A percentile compares a stretch with the other conserved stretches of the same genome.
Conservation (phyloP, 352 stramenopile species). For the Phytophthora rubi region DNA sequence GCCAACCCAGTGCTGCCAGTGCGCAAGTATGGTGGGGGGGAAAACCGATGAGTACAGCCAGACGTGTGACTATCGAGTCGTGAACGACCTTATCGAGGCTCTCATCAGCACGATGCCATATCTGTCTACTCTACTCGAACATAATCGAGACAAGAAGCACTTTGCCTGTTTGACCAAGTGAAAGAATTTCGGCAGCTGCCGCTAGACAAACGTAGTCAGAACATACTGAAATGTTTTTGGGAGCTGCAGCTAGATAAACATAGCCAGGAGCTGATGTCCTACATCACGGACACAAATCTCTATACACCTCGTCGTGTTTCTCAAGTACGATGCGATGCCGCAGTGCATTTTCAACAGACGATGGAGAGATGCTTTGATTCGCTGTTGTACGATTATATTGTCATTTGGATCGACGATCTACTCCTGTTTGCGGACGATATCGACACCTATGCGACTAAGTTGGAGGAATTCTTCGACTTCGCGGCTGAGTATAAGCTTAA, state of each 20-base stretch:
- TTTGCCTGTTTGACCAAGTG: slow-evolving; percentile 10
- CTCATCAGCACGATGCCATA: background rate
- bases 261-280: slow-evolving; percentile 8
- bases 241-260: too few species aligned
- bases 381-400: background rate
- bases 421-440: too few species aligned
- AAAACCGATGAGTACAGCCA: background rate
- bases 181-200: slow-evolving; percentile 11
- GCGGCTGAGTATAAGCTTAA: slow-evolving; percentile 9
- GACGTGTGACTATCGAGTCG: background rate
- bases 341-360: slow-evolving; percentile 11
- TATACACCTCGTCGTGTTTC: slow-evolving; percentile 26
- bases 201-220: background rate
- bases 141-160: slow-evolving; percentile 2
- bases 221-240: background rate
- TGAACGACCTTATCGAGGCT: slow-evolving; percentile 9
- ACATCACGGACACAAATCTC: slow-evolving; percentile 23
- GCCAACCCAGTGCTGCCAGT: slow-evolving; percentile 2
- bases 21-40: background rate
- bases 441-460: too few species aligned
- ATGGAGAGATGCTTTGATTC: slow-evolving; percentile 12
- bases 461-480: background rate
- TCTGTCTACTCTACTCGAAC: background rate
- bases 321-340: slow-evolving; percentile 7
- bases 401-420: too few species aligned